Evolutionary conservation across 2,329 filamentous ascomycete genomes (phyloP), one percentile per base, ranked within the genome.

Genomic region (Akanthomyces uredinophilus): DNA sequence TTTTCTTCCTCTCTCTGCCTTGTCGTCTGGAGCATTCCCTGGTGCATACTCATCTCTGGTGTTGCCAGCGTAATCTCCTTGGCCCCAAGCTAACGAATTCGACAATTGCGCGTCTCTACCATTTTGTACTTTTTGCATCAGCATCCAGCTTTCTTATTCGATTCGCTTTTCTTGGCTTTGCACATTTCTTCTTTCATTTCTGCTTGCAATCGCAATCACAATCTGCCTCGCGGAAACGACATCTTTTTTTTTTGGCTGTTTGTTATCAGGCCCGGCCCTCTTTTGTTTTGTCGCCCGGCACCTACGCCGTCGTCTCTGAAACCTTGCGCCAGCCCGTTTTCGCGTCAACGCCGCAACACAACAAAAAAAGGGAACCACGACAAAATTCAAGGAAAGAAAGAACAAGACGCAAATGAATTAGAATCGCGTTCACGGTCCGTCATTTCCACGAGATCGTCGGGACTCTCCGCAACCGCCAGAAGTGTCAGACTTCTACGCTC

Each of bases 201-300:
- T 52, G 20, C 16, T 60, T 41, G 49, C 41, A 35, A 53, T 49
- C 22, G 50, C 35, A 47, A 27, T 27, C 11, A 6, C 11, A 37
- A 24, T 29, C 44, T 41, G 57, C 51, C 52, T 60, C 37, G 32
- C 58, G 32, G 32, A 35, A 35, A 35, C 52, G 47, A 52, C n/a
- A 2, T 29, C n/a, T n/a, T 4, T 32, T 29, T 32, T 46, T 39
- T 58, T 52, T 50, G 50, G 14, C 58, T 60, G 58, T 60, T 54
- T 60, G 58, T 47, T 27, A 39, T 54, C 20, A 52, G 47, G 57
- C 35, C 32, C 56, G 56, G 56, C 46, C 56, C 56, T 59, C 56
- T 59, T 51, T 51, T 51, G 22, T 32, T 29, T 58, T 50, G 55
- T 58, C 44, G 41, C 43, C 43, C n/a, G 43, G 27, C 29, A 39